These are phyloP conservation scores for Tylopilus felleus DNA, from an alignment of 768 basidiomycete genomes.

Conservation along the genomic window DNA sequence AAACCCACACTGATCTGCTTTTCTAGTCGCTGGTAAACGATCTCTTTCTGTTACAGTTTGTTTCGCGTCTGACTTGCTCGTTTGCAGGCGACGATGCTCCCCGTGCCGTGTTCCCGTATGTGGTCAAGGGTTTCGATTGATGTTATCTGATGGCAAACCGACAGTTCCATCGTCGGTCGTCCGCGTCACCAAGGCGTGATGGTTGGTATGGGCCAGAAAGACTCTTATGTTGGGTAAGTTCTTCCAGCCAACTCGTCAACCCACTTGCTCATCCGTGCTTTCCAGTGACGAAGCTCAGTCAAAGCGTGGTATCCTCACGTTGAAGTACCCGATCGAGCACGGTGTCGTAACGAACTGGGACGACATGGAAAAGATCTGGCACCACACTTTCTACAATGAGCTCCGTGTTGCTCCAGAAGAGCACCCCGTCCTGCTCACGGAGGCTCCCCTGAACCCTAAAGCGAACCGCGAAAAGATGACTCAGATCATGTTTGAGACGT, in stretches of 20 bases:
- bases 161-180: conserved; percentile 88
- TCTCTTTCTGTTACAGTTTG: neutral
- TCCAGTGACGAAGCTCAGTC: conserved; percentile 85
- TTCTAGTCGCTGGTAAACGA: conserved; percentile 59
- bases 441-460: conserved; percentile 72
- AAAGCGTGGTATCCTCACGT: conserved; percentile 90
- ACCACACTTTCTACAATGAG: conserved; percentile 91
- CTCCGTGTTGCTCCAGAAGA: conserved; percentile 76
- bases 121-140: conserved; percentile 20
- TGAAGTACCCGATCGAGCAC: conserved; percentile 94
- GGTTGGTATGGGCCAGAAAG: conserved; percentile 97
- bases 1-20: conserved; percentile 20
- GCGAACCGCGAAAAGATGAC: conserved; percentile 75
- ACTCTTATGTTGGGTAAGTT: conserved; percentile 87
- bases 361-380: conserved; percentile 99
- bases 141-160: conserved; percentile 11
- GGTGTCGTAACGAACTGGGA: conserved; percentile 98
- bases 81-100: conserved; percentile 80
- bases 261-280: conserved; percentile 10
- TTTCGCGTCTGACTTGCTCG: conserved; percentile 5
- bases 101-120: conserved; percentile 94
- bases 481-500: conserved; percentile 79
- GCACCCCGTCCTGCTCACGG: conserved; percentile 68
- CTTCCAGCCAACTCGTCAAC: conserved; percentile 1
- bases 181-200: conserved; percentile 94